These are phyloP conservation scores for Gastrolobium villosum DNA, from an alignment of 306 rosid genomes.

Conservation along the genomic window DNA sequence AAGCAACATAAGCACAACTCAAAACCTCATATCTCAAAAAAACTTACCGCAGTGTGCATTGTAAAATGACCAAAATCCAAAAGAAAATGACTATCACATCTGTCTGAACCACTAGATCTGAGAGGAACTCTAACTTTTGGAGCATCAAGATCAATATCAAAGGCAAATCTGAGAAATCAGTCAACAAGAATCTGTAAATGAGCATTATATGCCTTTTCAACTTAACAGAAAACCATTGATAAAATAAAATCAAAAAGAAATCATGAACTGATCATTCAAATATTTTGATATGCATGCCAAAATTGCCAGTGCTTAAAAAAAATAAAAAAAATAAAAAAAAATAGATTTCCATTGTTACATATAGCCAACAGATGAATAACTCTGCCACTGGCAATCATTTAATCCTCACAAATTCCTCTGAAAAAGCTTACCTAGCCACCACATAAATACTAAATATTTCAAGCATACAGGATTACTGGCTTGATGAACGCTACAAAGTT, in stretches of 20 bases:
- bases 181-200: constrained; percentile 29
- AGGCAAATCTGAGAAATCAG: constrained; percentile 83
- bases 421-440: neutral
- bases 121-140: constrained; percentile 98
- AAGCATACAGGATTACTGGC: constrained; percentile 1
- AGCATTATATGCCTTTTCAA: constrained; percentile 21
- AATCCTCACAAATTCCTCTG: neutral
- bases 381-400: neutral
- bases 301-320: neutral
- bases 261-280: neutral
- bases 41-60: constrained; percentile 80
- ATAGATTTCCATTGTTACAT: neutral
- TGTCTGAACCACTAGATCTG: constrained; percentile 67
- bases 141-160: constrained; percentile 96
- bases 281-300: neutral
- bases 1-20: constrained; percentile 42
- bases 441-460: constrained; percentile 37
- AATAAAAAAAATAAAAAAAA: neutral
- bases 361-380: neutral
- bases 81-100: constrained; percentile 86
- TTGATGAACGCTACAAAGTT: constrained; percentile 2
- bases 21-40: constrained; percentile 36
- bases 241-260: neutral
- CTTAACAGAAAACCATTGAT: neutral
- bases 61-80: constrained; percentile 99